A percentile compares a stretch with the other conserved stretches of the same genome.
Evolutionary conservation across 2,329 filamentous ascomycete species (phyloP).

Genomic region (Bimuria novae-zelandiae): DNA sequence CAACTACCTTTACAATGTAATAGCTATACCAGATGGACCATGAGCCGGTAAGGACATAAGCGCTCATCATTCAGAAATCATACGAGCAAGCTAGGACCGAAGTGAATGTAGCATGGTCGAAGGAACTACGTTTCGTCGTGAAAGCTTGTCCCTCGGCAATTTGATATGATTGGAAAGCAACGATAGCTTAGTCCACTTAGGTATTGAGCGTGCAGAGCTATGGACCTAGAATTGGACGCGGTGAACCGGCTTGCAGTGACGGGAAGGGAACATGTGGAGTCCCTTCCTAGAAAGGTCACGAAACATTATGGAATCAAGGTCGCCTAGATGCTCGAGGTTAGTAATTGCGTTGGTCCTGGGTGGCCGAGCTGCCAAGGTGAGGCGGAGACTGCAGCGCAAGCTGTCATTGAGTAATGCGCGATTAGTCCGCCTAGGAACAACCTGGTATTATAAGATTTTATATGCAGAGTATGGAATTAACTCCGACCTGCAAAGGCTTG

Average conservation of each 20-base stretch:
- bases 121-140: not conserved
- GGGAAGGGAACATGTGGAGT: constrained; percentile 14
- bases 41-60: not conserved
- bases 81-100: not conserved
- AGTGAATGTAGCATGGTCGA: not conserved
- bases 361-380: constrained; percentile 22
- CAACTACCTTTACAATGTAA: too few relatives aligned
- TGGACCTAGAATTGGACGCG: not conserved
- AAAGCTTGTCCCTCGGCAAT: not conserved
- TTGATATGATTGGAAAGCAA: too few relatives aligned
- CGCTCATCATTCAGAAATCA: not conserved
- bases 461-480: too few relatives aligned
- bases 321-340: constrained; percentile 31
- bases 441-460: too few relatives aligned
- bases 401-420: too few relatives aligned
- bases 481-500: too few relatives aligned
- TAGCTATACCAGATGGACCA: too few relatives aligned
- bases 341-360: constrained; percentile 24
- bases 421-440: too few relatives aligned
- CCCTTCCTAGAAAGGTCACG: constrained; percentile 9
- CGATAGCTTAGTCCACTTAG: too few relatives aligned
- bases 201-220: too few relatives aligned
- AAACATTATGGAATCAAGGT: constrained; percentile 21
- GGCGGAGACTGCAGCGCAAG: constrained; percentile 11
- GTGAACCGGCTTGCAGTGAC: not conserved